Percentiles rank a stretch among this genome's conserved stretches.
Conservation (phyloP, 2,329 filamentous ascomycete species). For the Botrytis squamosa region DNA sequence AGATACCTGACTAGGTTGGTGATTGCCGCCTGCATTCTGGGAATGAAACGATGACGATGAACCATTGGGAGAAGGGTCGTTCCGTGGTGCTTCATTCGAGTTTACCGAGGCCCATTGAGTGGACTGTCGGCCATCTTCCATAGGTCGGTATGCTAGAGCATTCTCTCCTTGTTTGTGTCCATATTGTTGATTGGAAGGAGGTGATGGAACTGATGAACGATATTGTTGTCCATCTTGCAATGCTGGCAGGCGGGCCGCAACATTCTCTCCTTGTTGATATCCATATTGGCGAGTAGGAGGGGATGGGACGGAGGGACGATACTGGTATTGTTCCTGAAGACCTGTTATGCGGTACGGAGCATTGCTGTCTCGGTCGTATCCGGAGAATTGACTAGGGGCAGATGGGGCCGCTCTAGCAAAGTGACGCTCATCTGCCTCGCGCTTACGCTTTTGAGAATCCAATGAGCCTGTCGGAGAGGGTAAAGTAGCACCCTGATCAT, state of each 20-base stretch:
- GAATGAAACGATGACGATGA: slow-evolving; percentile 38
- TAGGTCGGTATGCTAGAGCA: slow-evolving; percentile 33
- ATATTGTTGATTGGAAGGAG: slow-evolving; percentile 36
- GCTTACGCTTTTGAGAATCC: slow-evolving; percentile 34
- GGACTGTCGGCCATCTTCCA: slow-evolving; percentile 23
- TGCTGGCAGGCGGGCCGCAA: not conserved
- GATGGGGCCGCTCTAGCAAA: slow-evolving; percentile 41
- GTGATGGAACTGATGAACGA: slow-evolving; percentile 41
- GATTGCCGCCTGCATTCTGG: slow-evolving; percentile 18
- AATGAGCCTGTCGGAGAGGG: slow-evolving; percentile 38
- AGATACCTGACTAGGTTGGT: slow-evolving; percentile 27
- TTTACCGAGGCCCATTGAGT: too few species aligned
- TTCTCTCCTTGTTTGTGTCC: not conserved
- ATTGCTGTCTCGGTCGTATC: slow-evolving; percentile 28
- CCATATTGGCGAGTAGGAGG: slow-evolving; percentile 36
- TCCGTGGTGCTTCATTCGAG: not conserved
- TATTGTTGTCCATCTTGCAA: slow-evolving; percentile 19
- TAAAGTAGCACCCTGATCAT: slow-evolving; percentile 8
- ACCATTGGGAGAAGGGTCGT: slow-evolving; percentile 37
- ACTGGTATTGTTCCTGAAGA: not conserved
- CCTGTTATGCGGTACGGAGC: slow-evolving; percentile 13
- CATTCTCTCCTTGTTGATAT: not conserved
- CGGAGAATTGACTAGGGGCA: slow-evolving; percentile 29
- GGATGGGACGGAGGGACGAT: slow-evolving; percentile 41
- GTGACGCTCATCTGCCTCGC: slow-evolving; percentile 40